Conservation (phyloP, 768 basidiomycete species). For the Kwoniella sp. region DNA sequence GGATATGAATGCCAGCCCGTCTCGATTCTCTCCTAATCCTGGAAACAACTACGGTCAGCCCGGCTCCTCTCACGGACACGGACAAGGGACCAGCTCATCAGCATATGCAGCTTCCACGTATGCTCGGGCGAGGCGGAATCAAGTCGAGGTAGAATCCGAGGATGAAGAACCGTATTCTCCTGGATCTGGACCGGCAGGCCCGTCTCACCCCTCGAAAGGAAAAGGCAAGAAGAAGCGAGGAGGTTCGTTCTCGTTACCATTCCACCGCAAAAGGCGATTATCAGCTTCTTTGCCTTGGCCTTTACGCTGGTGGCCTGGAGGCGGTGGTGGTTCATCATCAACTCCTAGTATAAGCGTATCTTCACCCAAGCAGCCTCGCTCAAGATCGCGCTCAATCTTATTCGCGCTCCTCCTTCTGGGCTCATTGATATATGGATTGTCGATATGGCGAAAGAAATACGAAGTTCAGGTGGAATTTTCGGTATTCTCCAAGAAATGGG, state of each 20-base stretch:
- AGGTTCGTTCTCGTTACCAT: slow-evolving; percentile 39
- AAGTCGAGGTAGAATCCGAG: slow-evolving; percentile 27
- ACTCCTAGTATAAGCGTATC: neutral
- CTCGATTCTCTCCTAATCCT: slow-evolving; percentile 4
- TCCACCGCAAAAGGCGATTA: slow-evolving; percentile 33
- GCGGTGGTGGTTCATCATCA: slow-evolving; percentile 11
- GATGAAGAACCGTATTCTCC: slow-evolving; percentile 23
- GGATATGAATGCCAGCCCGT: slow-evolving; percentile 7
- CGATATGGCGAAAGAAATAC: slow-evolving; percentile 59
- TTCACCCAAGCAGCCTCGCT: neutral
- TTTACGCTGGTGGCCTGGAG: slow-evolving; percentile 20
- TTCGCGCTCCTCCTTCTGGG: slow-evolving; percentile 12
- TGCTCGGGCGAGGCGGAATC: slow-evolving; percentile 32
- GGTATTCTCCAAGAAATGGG: slow-evolving; percentile 76
- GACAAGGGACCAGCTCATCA: slow-evolving; percentile 3
- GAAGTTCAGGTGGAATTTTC: slow-evolving; percentile 85
- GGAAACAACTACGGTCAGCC: slow-evolving; percentile 7
- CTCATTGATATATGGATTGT: slow-evolving; percentile 21
- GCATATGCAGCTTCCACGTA: slow-evolving; percentile 18
- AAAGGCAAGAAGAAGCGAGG: slow-evolving; percentile 29
- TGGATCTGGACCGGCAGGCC: slow-evolving; percentile 1
- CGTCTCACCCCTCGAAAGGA: neutral
- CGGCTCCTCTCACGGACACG: slow-evolving; percentile 3
- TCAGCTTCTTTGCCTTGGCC: slow-evolving; percentile 16
- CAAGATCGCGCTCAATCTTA: neutral